Evolutionary conservation across 1,284 basidiomycete genomes (phyloP), one percentile per base, ranked within the genome.

Genomic region (Trametes hirsuta): DNA sequence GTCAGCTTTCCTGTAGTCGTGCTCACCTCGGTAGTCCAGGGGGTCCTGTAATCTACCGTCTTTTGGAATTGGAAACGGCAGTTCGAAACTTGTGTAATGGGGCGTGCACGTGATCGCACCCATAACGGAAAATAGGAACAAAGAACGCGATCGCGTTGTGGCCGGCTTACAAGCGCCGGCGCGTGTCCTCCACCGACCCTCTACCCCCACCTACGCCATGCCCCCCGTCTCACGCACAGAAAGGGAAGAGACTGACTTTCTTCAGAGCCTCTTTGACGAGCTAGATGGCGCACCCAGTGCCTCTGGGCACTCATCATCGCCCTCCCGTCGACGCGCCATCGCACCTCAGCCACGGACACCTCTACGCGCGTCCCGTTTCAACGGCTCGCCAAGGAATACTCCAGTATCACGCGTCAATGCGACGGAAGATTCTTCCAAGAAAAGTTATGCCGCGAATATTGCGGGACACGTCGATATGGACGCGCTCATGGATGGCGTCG

Each of bases 401-500:
- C 36, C 46, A n/a, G 12, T 10, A 4, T 25, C 10, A n/a, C 14
- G 2, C 18, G 1, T 14, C n/a, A 6, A 12, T 40, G 5, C 5
- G 14, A 40, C 18, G 34, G 15, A 50, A 4, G 5, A 11, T 2
- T 14, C 18, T 2, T 30, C 22, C 11, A 4, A 14, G 14, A 41
- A 18, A 18, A 18, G 1, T 18, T 15, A 15, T 8, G 18, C 8
- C 12, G 21, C 15, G 35, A 21, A 30, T 2, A 37, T 49, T 24
- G 35, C 34, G 6, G 61, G 50, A 8, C 50, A 74, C 55, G 47
- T 74, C 44, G 71, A 73, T 47, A 36, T 78, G 8, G 69, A 69
- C 0, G 67, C 66, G 4, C 74, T 83, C 18, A 62, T 80, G 12
- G 77, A 77, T 2, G 80, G 80, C 0, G 80, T 76, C 0, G 80